phyloP scores from a whole-genome alignment of 2,329 filamentous ascomycete genomes.

The Phaeophleospora eucalypticola region DNA sequence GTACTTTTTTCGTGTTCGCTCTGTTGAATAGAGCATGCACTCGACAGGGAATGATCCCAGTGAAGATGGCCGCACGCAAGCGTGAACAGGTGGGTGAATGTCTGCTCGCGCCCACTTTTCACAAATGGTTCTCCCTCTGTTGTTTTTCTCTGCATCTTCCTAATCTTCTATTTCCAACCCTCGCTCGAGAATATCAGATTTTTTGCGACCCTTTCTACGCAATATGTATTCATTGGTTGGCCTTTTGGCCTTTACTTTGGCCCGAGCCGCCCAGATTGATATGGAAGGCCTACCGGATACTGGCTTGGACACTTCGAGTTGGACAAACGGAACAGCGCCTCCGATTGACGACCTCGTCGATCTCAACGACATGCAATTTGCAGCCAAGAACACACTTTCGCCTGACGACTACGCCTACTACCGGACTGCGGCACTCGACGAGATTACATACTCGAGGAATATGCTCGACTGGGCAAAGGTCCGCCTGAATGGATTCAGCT shows the following conservation, averaged over 20 bases:
- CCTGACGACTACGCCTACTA: constrained; percentile 40
- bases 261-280: constrained; percentile 21
- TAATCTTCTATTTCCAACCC: too few relatives aligned
- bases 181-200: too few relatives aligned
- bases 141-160: too few relatives aligned
- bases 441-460: constrained; percentile 28
- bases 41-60: background rate
- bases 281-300: constrained; percentile 28
- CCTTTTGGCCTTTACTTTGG: constrained; percentile 9
- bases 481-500: constrained; percentile 26
- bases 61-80: background rate
- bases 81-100: background rate
- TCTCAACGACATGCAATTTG: constrained; percentile 30
- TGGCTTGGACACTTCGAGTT: constrained; percentile 26
- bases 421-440: constrained; percentile 27
- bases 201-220: background rate
- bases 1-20: too few relatives aligned
- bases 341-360: constrained; percentile 25
- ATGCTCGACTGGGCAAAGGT: constrained; percentile 27
- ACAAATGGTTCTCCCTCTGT: too few relatives aligned
- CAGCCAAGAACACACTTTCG: constrained; percentile 43
- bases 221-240: constrained; percentile 3
- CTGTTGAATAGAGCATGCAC: background rate
- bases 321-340: constrained; percentile 24
- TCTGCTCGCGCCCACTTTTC: background rate